Base-by-base conservation (phyloP, 2,329 filamentous ascomycete genomes). In the Lachnellula cervina region DNA sequence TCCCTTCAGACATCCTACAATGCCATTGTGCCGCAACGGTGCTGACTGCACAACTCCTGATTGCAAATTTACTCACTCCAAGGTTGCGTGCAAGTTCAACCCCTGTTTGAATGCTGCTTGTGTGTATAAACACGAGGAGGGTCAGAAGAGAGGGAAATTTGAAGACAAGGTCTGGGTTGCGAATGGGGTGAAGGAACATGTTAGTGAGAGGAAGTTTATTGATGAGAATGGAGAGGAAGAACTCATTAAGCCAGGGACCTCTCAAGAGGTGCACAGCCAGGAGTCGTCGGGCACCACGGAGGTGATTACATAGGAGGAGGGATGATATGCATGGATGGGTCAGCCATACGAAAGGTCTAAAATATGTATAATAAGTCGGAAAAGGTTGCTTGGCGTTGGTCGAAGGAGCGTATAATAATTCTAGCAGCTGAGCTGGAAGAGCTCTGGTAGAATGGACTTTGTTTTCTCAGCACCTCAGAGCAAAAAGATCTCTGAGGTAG, bases 111-210 rank as follows among this genome's bases (percentile, higher is more conserved):
- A 97, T 74, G 82, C 87, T n/a, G 81, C 77, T 64, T 99, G 94
- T 71, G 80, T 86, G 4, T 97, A 90, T 76, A 91, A 91, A 72
- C 94, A 99, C 72, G 88, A 86, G 42, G 90, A 95, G 53, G 94
- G 93, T 13, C 94, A 99, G 69, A 80, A 82, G 76, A 84, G 89
- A 64, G 90, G 89, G 50, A 83, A 82, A 14, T 93, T 91, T 73
- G 82, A 86, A 59, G 90, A 95, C 71, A 97, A 96, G 75, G 90
- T 95, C 28, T 97, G 93, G 93, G 91, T 86, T 17, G 82, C 90
- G 3, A 75, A 73, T 21, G 68, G 72, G 38, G 65, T 72, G 28
- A 81, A 79, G 63, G 77, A 82, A 55, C 90, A 96, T 70, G 85
- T 96, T 49, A 96, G 90, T 68, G 90, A 96, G 72, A 81, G 92